Evolutionary conservation across 495 filamentous ascomycete genomes (phyloP), one percentile per base, ranked within the genome.

Genomic region (Trichoderma asperelloides): DNA sequence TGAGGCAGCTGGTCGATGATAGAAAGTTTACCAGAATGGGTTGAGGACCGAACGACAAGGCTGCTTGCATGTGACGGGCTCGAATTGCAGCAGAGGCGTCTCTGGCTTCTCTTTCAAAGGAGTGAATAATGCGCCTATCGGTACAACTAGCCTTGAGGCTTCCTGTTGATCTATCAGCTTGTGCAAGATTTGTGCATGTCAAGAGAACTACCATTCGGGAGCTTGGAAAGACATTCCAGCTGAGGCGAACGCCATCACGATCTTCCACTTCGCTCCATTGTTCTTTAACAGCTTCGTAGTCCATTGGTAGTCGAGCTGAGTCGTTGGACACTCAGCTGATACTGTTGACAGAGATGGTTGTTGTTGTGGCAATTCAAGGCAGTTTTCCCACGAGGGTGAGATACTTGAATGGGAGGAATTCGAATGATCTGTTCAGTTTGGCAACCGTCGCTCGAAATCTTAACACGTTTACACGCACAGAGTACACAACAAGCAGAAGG

Each of bases 141-240:
- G 96, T 51, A 98, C 96, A 69, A 99, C 95, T 64, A 99, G 87
- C 49, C 96, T 86, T 60, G 93, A 96, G 21, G 96, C 96, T 89
- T 99, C 96, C 92, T 96, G 69, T 33, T 30, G 65, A 28, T 66
- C 28, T 25, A 60, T 74, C 13, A 65, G 67, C 65, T 66, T 27
- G 49, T 41, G 37, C 12, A 55, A 2, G 9, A 18, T 27, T 47
- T 40, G 30, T 18, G 16, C 30, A 64, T 49, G 63, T 65, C 27
- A 37, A 16, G 60, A 65, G 66, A 81, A 85, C 69, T 72, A 95
- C 92, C 90, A 99, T 96, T 74, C 96, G 93, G 76, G 93, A 91
- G 82, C 94, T 97, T 67, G 96, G 96, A 78, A 99, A 97, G 45
- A 96, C 96, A 76, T 99, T 99, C 96, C 96, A 99, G 79, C 95